Evolutionary conservation across 2,329 filamentous ascomycete genomes (phyloP).

Genomic region (Paramyrothecium roridum): DNA sequence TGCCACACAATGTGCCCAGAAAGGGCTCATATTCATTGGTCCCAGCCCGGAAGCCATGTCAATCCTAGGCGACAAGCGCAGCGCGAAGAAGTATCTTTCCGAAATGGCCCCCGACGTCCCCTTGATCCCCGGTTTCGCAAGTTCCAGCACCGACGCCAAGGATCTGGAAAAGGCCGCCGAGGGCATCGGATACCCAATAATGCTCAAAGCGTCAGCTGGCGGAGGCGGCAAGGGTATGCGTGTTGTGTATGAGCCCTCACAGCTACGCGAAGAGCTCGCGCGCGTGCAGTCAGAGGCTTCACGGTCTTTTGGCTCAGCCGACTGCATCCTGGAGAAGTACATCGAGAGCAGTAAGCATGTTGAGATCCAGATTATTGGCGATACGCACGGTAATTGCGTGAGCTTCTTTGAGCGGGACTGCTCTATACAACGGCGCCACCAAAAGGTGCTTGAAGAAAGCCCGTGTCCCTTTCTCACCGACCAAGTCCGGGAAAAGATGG

Average conservation of each 20-base stretch:
- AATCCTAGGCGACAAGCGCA: no score
- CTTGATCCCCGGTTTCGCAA: no score
- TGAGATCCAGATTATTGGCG: constrained; percentile 94
- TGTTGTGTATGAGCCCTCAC: no score
- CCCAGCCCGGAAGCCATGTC: no score
- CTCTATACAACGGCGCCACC: constrained; percentile 95
- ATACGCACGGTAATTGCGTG: constrained; percentile 99
- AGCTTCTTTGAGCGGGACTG: constrained; percentile 98
- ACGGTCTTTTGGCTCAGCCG: constrained; percentile 88
- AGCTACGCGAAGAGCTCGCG: no score
- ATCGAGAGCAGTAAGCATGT: constrained; percentile 94
- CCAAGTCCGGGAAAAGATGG: constrained; percentile 85
- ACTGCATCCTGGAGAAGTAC: constrained; percentile 99
- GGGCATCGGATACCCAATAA: constrained; percentile 96
- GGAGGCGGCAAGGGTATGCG: constrained; percentile 99
- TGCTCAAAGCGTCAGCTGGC: constrained; percentile 99
- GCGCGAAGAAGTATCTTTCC: no score
- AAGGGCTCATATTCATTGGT: no score
- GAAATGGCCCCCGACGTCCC: no score
- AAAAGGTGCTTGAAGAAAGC: constrained; percentile 99
- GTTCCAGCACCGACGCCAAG: no score
- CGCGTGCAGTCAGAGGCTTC: constrained; percentile 84
- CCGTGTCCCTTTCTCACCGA: constrained; percentile 97
- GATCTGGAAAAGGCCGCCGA: constrained; percentile 75
- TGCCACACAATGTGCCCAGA: no score